These are phyloP conservation scores for Apiotrichum akiyoshidainum DNA, from an alignment of 1,284 basidiomycete genomes.

Conservation along the genomic window DNA sequence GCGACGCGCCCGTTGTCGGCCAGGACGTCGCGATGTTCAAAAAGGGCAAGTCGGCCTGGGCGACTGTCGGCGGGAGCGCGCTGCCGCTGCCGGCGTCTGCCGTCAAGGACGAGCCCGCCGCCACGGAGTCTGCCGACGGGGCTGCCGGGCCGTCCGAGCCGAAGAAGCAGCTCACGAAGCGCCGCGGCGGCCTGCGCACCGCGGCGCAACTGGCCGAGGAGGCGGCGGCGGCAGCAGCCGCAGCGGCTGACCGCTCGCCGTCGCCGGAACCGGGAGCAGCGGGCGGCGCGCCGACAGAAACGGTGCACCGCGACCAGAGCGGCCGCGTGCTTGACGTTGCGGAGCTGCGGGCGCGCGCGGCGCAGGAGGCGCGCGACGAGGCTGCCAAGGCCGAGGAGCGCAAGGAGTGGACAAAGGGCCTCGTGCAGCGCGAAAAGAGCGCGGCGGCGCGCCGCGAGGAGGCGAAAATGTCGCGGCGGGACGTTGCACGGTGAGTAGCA, in stretches of 20 bases:
- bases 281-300: constrained; percentile 73
- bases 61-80: constrained; percentile 35
- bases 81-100: constrained; percentile 25
- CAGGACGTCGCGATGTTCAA: constrained; percentile 42
- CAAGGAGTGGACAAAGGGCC: constrained; percentile 95
- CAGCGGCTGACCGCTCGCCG: constrained; percentile 41
- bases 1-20: constrained; percentile 39
- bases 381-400: constrained; percentile 81
- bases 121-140: constrained; percentile 21
- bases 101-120: constrained; percentile 30
- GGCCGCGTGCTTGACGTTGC: constrained; percentile 87
- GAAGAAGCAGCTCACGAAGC: constrained; percentile 46
- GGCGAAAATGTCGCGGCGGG: constrained; percentile 63
- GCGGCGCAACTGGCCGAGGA: constrained; percentile 54
- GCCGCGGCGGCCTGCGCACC: constrained; percentile 70
- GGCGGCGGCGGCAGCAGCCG: constrained; percentile 56
- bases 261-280: constrained; percentile 53
- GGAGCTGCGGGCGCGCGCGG: constrained; percentile 75
- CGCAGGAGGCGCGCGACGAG: constrained; percentile 67
- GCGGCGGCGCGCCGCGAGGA: constrained; percentile 64
- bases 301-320: constrained; percentile 86
- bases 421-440: constrained; percentile 76
- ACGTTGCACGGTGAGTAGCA: constrained; percentile 65
- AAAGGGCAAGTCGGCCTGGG: constrained; percentile 41
- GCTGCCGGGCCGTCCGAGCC: constrained; percentile 15